These are phyloP conservation scores for Colletotrichum lupini DNA, from an alignment of 2,329 filamentous ascomycete species.

Conservation along the genomic window DNA sequence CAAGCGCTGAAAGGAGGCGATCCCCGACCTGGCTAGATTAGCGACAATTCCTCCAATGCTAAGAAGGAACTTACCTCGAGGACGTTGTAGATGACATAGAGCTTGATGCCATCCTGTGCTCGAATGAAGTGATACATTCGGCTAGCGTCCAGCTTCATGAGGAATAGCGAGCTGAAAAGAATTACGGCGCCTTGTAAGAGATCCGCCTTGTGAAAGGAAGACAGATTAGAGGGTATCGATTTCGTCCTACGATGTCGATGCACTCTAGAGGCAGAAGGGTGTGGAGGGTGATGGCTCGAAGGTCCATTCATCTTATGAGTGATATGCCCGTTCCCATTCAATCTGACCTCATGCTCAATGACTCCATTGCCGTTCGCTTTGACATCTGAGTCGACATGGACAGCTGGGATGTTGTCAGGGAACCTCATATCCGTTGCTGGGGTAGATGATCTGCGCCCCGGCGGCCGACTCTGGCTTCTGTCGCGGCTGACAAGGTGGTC, in stretches of 20 bases:
- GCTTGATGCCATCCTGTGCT: conserved; percentile 95
- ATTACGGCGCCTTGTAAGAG: conserved; percentile 91
- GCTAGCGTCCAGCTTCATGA: conserved; percentile 94
- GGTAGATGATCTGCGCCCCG: not conserved
- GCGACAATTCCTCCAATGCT: not conserved
- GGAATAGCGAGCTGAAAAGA: conserved; percentile 82
- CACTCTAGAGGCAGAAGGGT: conserved; percentile 39
- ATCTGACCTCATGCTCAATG: conserved; percentile 35
- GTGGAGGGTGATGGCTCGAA: conserved; percentile 35
- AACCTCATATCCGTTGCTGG: not conserved
- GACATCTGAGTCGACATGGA: conserved; percentile 16
- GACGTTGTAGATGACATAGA: conserved; percentile 99
- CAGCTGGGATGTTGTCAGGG: not conserved
- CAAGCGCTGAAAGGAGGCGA: conserved; percentile 87
- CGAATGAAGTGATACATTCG: conserved; percentile 98
- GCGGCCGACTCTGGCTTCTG: conserved; percentile 20
- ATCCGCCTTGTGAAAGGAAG: conserved; percentile 93
- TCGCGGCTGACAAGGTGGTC: conserved; percentile 21
- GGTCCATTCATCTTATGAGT: conserved; percentile 22
- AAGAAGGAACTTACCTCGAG: conserved; percentile 71
- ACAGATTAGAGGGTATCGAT: conserved; percentile 85
- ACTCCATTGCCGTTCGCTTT: conserved; percentile 39
- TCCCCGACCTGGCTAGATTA: conserved; percentile 72
- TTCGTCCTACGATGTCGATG: conserved; percentile 78
- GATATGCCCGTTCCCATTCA: conserved; percentile 27